Base-by-base conservation (phyloP, 805 yeast species). In the Candida qinlingensis region DNA sequence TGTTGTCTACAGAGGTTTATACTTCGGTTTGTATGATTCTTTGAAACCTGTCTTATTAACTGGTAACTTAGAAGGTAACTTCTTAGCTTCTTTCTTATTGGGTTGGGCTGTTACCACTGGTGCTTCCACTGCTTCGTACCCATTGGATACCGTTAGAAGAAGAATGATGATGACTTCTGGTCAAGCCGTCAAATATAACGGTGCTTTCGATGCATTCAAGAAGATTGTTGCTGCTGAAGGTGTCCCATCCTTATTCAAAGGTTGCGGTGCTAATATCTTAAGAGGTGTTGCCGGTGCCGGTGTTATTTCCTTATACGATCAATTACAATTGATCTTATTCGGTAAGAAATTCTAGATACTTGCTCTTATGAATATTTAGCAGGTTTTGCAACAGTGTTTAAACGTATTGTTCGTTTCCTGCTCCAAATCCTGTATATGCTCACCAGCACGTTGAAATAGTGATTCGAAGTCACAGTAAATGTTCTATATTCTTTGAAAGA, bases 211-310 rank as follows among this genome's bases (percentile, higher is more conserved):
- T 75, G 88, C 94, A 75, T 84, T 87, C 87, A 77, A 71, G 65
- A 76, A 89, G 79, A 88, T 90, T 72, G 92, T 91, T 65, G 96
- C 96, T 63, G 89, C 94, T 71, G 97, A 91, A 78, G 97, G 97
- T 88, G 75, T 87, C 66, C 67, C 70, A 54, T 88, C 97, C 65
- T 81, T 90, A 76, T 90, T 90, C 92, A 91, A 88, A 84, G 97
- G 97, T 81, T 90, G 96, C 77, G 96, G 92, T 85, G 97, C 97
- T 75, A 90, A 90, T 92, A 90, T 90, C 83, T 83, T 90, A 77
- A 90, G 97, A 86, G 97, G 97, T 88, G 96, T 90, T 72, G 97
- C 97, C 76, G 96, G 96, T 84, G 97, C 97, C 71, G 96, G 96
- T 87, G 97, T 91, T 68, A 88, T 90, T 75, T 90, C 97, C 80